These are phyloP conservation scores for Backusella circina DNA, from an alignment of 192 early-diverging fungal genomes.

Conservation along the genomic window DNA sequence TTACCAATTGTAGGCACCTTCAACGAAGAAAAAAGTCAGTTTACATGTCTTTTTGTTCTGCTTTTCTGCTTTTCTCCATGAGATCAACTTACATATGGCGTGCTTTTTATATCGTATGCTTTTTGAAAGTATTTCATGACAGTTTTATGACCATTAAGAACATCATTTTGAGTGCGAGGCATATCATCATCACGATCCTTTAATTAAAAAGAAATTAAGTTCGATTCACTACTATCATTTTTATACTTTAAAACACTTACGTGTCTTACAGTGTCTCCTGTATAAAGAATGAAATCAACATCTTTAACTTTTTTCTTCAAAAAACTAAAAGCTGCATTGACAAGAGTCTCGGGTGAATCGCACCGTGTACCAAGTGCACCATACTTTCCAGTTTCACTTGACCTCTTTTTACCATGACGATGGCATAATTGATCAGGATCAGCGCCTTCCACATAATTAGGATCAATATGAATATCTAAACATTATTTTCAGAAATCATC, in stretches of 20 bases:
- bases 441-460: slow-evolving; percentile 24
- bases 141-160: slow-evolving; percentile 8
- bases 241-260: slow-evolving; percentile 5
- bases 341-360: slow-evolving; percentile 31
- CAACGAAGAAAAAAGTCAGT: not conserved
- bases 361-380: slow-evolving; percentile 33
- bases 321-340: slow-evolving; percentile 29
- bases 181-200: slow-evolving; percentile 24
- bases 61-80: not conserved
- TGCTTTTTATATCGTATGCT: slow-evolving; percentile 9
- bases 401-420: slow-evolving; percentile 8
- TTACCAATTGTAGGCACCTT: slow-evolving; percentile 39
- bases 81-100: slow-evolving; percentile 7
- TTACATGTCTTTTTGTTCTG: too few relatives aligned
- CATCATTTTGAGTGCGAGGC: slow-evolving; percentile 2
- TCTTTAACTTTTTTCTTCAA: slow-evolving; percentile 21
- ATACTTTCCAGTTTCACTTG: slow-evolving; percentile 32
- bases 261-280: slow-evolving; percentile 40
- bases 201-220: not conserved
- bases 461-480: slow-evolving; percentile 41
- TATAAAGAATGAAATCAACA: slow-evolving; percentile 41
- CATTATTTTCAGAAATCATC: not conserved
- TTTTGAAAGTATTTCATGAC: slow-evolving; percentile 2
- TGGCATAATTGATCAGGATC: slow-evolving; percentile 33
- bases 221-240: not conserved